Evolutionary conservation across 768 basidiomycete genomes (phyloP), one percentile per base, ranked within the genome.

Genomic region (Lactarius indigo): DNA sequence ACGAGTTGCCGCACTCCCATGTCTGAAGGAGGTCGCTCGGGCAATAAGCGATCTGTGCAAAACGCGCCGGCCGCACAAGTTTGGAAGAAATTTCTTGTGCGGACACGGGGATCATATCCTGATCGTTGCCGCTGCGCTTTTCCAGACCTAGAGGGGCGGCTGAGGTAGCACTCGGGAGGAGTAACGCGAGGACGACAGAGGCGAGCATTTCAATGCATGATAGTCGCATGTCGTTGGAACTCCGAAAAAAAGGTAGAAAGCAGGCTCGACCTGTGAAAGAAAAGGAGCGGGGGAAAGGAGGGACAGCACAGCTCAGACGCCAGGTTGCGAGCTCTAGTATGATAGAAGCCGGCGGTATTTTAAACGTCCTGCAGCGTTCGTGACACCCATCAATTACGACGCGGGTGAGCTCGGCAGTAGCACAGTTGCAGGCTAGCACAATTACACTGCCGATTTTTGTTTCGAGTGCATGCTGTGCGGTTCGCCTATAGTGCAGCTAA

Each of bases 31-130:
- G 66, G 1, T 62, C 72, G 17, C 72, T 73, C 23, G 74, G 71
- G 70, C 79, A 82, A 68, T 81, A 82, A 42, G 75, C 78, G 30
- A 77, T 74, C 3, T 77, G 78, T 12, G 69, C 64, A 69, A 81
- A 81, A 33, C 73, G 70, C 9, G 78, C 78, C 9, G 79, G 76
- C 6, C 77, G 75, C n/a, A 67, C 50, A 37, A 74, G 67, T 15
- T 63, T 56, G 4, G 35, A 35, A 30, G 33, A 44, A 23, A 41
- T 33, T 12, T 50, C 55, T 8, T 41, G 20, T 6, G 37, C 54
- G 5, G 50, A 17, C 18, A 62, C 60, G 5, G 50, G 31, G 1
- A 26, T 42, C 20, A 7, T 20, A 44, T 44, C 20, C 20, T 44
- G 42, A 44, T 44, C 42, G 20, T 44, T 44, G 6, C 20, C 20